phyloP scores from a whole-genome alignment of 2,329 filamentous ascomycete genomes.

The Mycocentrospora acerina region DNA sequence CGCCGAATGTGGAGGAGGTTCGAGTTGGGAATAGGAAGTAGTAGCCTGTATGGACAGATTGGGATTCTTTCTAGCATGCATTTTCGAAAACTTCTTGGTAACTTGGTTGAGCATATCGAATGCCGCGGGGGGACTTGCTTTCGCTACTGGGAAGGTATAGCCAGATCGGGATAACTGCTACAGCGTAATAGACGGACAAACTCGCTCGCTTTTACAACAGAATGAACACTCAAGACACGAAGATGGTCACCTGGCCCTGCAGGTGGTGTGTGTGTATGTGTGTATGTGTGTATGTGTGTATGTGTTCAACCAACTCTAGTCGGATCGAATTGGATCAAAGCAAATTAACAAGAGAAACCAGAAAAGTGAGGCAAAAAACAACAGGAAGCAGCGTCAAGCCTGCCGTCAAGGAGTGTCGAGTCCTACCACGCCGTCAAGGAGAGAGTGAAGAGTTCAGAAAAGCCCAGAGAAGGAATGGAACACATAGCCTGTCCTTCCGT shows the following conservation, averaged over 20 bases:
- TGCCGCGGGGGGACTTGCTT: conserved; percentile 5
- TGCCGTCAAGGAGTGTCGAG: too few relatives aligned
- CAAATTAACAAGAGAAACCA: conserved; percentile 5
- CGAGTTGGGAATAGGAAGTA: conserved; percentile 36
- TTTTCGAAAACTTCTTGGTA: conserved; percentile 39
- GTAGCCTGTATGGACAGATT: conserved; percentile 49
- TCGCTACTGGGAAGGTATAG: conserved; percentile 3
- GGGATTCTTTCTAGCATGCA: conserved; percentile 51
- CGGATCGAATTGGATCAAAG: conserved; percentile 7
- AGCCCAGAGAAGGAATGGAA: too few relatives aligned
- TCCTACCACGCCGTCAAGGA: too few relatives aligned
- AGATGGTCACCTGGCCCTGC: conserved; percentile 27
- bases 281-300: too few relatives aligned
- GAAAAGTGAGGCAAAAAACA: neutral
- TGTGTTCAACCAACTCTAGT: too few relatives aligned
- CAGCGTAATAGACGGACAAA: conserved; percentile 14
- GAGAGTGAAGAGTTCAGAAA: too few relatives aligned
- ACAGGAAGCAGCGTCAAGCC: conserved; percentile 1
- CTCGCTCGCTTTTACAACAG: too few relatives aligned
- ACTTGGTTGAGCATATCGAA: conserved; percentile 41
- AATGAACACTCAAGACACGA: too few relatives aligned
- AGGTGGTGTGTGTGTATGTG: conserved; percentile 15
- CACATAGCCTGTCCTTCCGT: too few relatives aligned
- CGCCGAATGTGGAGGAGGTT: conserved; percentile 30
- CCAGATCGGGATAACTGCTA: conserved; percentile 9